Base-by-base conservation (phyloP, 371 early-diverging fungal species). In the Rhizomucor miehei region DNA sequence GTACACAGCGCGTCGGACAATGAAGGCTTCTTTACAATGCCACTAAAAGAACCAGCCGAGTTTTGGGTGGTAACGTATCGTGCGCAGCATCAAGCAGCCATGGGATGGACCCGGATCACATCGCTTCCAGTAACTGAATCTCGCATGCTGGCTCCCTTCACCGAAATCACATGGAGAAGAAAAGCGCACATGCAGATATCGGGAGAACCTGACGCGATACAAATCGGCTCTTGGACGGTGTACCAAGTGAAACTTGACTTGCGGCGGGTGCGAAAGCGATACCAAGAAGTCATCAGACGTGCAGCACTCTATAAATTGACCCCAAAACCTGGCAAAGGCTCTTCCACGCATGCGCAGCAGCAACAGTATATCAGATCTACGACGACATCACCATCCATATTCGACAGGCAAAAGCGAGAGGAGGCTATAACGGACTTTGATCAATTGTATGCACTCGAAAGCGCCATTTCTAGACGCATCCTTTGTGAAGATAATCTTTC, bases 381-480 rank as follows among this genome's bases (percentile, higher is more conserved):
- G 38, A 38, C 38, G 38, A 14, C 10, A 3, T 17, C 21, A 29
- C 2, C 13, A 48, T 25, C 0, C 0, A 5, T 16, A 9, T 36
- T 12, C 8, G 44, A n/a, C n/a, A n/a, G n/a, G n/a, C n/a, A 49
- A 54, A 38, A 48, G 21, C 8, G 35, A 34, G 35, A 20, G 23
- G 16, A 44, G 24, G 44, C 35, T 34, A 16, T 45, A 48, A 38
- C 23, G 6, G 47, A 44, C 19, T 34, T 61, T 45, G 40, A 12
- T 29, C 41, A 43, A 25, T 44, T 21, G 14, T 52, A 52, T 24
- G 44, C 54, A 34, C 50, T 59, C 14, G 54, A 52, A 41, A 17
- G 29, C 16, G 16, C 19, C 25, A 16, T 52, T 25, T 44, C 52
- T 6, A 37, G 25, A 11, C 40, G 25, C 11, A 6, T 13, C 9